Percentiles rank a stretch among this genome's conserved stretches.
Evolutionary conservation across 2,329 filamentous ascomycete species (phyloP).

Genomic region (Pseudocercospora fuligena): DNA sequence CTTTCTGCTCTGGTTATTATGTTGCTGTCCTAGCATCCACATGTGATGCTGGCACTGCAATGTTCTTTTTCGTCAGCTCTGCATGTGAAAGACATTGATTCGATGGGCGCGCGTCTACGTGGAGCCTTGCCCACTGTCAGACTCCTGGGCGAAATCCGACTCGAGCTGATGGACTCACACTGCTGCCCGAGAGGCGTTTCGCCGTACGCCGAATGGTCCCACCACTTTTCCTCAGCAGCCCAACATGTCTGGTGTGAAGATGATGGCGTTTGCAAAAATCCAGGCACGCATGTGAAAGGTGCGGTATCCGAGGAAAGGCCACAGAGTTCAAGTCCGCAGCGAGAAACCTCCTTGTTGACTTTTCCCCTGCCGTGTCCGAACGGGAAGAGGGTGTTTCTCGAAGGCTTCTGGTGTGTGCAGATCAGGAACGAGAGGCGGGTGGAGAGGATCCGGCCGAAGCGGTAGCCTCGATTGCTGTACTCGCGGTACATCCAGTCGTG

Average conservation of each 20-base stretch:
- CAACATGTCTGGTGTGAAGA: not conserved
- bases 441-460: not conserved
- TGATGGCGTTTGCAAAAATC: not conserved
- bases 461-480: not conserved
- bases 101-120: not conserved
- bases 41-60: not conserved
- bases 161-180: not conserved
- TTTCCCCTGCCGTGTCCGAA: not conserved
- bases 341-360: not conserved
- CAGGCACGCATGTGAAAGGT: not conserved
- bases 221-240: not conserved
- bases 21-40: not conserved
- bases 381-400: not conserved
- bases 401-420: not conserved
- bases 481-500: not conserved
- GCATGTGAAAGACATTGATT: slow-evolving; percentile 1
- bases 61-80: not conserved
- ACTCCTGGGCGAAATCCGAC: not conserved
- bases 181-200: not conserved
- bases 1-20: not conserved
- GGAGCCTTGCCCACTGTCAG: not conserved
- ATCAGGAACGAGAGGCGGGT: slow-evolving; percentile 1
- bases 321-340: no score
- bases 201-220: not conserved
- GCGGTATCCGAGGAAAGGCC: not conserved